These are phyloP conservation scores for Thoreauomyces humboldtii DNA, from an alignment of 192 early-diverging fungal species.

Conservation along the genomic window DNA sequence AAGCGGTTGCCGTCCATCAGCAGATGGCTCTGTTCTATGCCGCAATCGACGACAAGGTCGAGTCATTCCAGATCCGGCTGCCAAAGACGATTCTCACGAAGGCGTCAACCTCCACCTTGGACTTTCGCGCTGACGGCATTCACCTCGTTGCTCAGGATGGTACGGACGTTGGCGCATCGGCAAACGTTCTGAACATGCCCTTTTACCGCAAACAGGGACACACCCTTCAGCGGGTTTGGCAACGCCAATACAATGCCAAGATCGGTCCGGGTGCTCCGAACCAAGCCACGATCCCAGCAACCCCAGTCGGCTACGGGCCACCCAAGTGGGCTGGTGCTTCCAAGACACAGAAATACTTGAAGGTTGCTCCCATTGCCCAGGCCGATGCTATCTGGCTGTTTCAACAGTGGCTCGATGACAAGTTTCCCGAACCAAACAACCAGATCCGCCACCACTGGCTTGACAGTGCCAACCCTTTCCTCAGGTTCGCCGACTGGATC, in stretches of 20 bases:
- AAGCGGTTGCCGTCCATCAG: background rate
- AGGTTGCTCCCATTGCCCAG: background rate
- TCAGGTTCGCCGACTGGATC: conserved; percentile 4
- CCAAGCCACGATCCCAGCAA: background rate
- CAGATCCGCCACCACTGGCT: conserved; percentile 15
- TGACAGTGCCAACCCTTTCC: background rate
- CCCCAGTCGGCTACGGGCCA: background rate
- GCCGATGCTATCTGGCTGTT: conserved; percentile 18
- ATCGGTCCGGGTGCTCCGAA: too few relatives aligned
- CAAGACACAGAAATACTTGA: background rate
- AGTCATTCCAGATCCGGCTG: background rate
- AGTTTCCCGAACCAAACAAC: conserved; percentile 3
- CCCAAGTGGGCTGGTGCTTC: background rate
- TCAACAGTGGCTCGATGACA: conserved; percentile 19
- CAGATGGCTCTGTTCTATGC: background rate
- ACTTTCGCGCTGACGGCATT: conserved; percentile 1
- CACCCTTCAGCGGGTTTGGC: conserved; percentile 12
- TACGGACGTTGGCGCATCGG: background rate
- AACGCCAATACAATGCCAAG: too few relatives aligned
- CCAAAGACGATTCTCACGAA: background rate
- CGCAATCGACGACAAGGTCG: background rate
- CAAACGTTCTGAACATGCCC: conserved; percentile 12
- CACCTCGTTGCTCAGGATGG: background rate
- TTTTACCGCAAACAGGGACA: conserved; percentile 7
- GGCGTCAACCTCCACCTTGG: background rate